Evolutionary conservation across 2,329 filamentous ascomycete species (phyloP).

Genomic region (Trichoderma sp.): DNA sequence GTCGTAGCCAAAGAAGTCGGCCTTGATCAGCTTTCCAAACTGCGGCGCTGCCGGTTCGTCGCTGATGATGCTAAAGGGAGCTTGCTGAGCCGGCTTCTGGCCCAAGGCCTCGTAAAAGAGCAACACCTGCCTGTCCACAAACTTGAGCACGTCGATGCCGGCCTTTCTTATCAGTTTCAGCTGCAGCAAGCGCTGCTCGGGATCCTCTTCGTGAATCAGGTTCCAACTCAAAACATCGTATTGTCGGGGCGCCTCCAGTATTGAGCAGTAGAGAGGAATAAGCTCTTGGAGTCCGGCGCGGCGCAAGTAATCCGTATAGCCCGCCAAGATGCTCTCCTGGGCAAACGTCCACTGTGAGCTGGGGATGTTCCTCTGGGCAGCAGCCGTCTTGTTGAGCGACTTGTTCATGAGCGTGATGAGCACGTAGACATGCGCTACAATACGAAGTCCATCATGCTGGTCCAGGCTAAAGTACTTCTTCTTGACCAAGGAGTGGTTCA

Average conservation of each 20-base stretch:
- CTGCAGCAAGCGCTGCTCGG: slow-evolving; percentile 65
- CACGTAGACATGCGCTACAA: slow-evolving; percentile 67
- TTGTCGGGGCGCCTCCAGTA: slow-evolving; percentile 65
- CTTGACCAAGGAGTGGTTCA: slow-evolving; percentile 43
- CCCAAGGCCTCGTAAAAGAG: slow-evolving; percentile 55
- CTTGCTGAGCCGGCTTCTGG: slow-evolving; percentile 45
- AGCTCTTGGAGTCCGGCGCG: slow-evolving; percentile 72
- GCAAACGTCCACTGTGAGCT: slow-evolving; percentile 44
- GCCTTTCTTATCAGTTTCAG: slow-evolving; percentile 76
- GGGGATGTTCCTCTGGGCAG: slow-evolving; percentile 30
- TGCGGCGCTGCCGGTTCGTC: slow-evolving; percentile 37
- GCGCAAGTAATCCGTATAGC: slow-evolving; percentile 79
- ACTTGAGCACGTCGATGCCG: slow-evolving; percentile 69
- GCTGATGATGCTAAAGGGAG: slow-evolving; percentile 56
- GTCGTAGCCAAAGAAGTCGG: slow-evolving; percentile 70
- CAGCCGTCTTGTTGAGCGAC: slow-evolving; percentile 61
- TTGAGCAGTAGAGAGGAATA: slow-evolving; percentile 85
- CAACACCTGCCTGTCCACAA: slow-evolving; percentile 69
- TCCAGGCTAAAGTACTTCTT: slow-evolving; percentile 56
- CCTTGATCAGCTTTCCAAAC: slow-evolving; percentile 64
- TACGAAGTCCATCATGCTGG: slow-evolving; percentile 66
- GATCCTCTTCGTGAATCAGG: slow-evolving; percentile 70
- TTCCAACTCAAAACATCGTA: slow-evolving; percentile 75
- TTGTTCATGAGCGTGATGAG: slow-evolving; percentile 69
- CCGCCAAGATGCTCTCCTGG: slow-evolving; percentile 75